Evolutionary conservation across 2,329 filamentous ascomycete species (phyloP).

Genomic region (Colletotrichum caudatum): DNA sequence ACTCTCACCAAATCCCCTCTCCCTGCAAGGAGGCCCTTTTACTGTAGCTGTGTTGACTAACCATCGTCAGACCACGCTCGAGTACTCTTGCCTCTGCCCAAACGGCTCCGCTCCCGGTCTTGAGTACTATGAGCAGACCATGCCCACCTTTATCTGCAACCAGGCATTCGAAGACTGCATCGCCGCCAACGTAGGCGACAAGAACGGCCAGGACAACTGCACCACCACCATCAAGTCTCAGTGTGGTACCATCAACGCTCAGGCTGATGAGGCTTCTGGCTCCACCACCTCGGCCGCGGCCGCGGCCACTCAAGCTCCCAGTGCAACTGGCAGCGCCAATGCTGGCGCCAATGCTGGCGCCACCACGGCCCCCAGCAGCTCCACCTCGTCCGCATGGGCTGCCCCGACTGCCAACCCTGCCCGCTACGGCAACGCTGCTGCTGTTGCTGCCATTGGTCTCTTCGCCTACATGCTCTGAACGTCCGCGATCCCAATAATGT

Average conservation of each 20-base stretch:
- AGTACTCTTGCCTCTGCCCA: conserved; percentile 62
- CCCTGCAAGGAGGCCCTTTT: not conserved
- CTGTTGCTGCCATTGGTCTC: conserved; percentile 63
- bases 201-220: conserved; percentile 61
- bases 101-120: conserved; percentile 64
- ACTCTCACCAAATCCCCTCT: not conserved
- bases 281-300: conserved; percentile 38
- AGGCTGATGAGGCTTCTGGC: conserved; percentile 22
- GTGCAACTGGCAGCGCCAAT: conserved; percentile 39
- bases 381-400: conserved; percentile 49
- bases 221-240: conserved; percentile 59
- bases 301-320: conserved; percentile 34
- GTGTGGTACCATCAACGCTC: conserved; percentile 57
- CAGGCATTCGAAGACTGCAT: conserved; percentile 63
- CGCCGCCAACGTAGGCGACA: conserved; percentile 54
- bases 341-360: conserved; percentile 37
- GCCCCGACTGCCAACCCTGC: conserved; percentile 57
- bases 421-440: conserved; percentile 57
- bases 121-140: conserved; percentile 65
- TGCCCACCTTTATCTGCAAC: conserved; percentile 66
- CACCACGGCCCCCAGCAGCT: conserved; percentile 41
- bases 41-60: conserved; percentile 29
- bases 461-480: conserved; percentile 64
- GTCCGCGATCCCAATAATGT: not conserved
- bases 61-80: conserved; percentile 54